A percentile compares a stretch with the other conserved stretches of the same genome.
phyloP scores from a whole-genome alignment of 176 grass and related monocot genomes.

The Melocanna baccifera region DNA sequence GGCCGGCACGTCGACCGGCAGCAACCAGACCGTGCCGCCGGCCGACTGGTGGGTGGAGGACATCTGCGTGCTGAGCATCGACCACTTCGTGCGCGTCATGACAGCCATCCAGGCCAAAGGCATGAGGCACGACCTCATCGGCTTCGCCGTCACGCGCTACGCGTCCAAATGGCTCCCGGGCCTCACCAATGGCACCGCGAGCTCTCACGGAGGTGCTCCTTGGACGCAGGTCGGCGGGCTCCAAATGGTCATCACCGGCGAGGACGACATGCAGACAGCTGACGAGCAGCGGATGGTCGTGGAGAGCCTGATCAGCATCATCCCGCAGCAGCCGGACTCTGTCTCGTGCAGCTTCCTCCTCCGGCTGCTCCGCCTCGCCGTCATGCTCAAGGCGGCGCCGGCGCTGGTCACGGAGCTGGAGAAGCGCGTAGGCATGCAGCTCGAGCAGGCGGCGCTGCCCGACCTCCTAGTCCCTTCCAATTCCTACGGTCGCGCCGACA shows the following conservation, averaged over 20 bases:
- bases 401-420: constrained; percentile 89
- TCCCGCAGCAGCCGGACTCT: constrained; percentile 71
- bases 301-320: constrained; percentile 99
- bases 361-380: constrained; percentile 70
- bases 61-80: constrained; percentile 72
- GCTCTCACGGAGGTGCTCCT: constrained; percentile 19
- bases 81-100: constrained; percentile 85
- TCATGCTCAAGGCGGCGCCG: constrained; percentile 73
- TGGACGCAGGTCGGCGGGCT: constrained; percentile 48
- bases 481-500: constrained; percentile 54
- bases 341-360: constrained; percentile 90
- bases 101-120: constrained; percentile 93
- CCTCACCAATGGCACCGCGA: constrained; percentile 41
- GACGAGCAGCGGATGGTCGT: constrained; percentile 92
- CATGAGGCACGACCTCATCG: constrained; percentile 81
- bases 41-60: constrained; percentile 96
- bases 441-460: constrained; percentile 62
- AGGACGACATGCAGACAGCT: constrained; percentile 40
- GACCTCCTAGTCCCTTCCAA: constrained; percentile 71
- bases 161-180: constrained; percentile 86
- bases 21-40: constrained; percentile 45
- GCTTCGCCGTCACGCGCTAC: constrained; percentile 81
- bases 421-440: constrained; percentile 97
- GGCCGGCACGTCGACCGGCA: constrained; percentile 20
- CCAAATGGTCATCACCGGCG: constrained; percentile 73